phyloP scores from a whole-genome alignment of 768 basidiomycete species.

The Phlegmacium glaucopus region DNA sequence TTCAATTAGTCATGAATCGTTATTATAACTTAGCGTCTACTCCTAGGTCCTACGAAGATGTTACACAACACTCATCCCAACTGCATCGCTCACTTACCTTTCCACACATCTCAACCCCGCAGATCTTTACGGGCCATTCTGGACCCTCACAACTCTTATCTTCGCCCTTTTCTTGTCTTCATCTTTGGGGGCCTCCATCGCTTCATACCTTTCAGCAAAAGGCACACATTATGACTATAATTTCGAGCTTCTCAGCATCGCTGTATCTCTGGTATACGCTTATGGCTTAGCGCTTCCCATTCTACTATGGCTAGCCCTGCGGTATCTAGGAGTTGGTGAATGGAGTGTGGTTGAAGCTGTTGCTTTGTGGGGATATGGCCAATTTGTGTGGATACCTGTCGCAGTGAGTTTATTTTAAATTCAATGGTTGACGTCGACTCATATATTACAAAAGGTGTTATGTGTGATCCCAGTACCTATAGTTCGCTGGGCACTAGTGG shows the following conservation, averaged over 20 bases:
- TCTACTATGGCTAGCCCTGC: constrained; percentile 77
- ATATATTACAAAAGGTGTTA: constrained; percentile 48
- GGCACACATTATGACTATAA: constrained; percentile 68
- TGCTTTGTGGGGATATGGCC: constrained; percentile 76
- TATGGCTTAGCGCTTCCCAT: constrained; percentile 85
- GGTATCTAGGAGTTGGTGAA: constrained; percentile 85
- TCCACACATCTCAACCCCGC: constrained; percentile 62
- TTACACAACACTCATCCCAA: constrained; percentile 76
- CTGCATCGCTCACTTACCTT: constrained; percentile 53
- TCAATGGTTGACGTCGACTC: neutral
- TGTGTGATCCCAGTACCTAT: constrained; percentile 85
- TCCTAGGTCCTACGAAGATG: constrained; percentile 68
- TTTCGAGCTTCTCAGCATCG: constrained; percentile 81
- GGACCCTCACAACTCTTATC: constrained; percentile 94
- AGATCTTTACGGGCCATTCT: constrained; percentile 92
- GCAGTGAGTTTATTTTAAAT: constrained; percentile 45
- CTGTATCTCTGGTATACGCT: constrained; percentile 79
- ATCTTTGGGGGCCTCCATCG: constrained; percentile 84
- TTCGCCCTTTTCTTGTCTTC: constrained; percentile 93
- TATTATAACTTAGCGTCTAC: neutral
- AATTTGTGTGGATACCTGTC: constrained; percentile 88
- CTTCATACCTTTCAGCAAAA: constrained; percentile 74
- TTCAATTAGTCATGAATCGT: neutral
- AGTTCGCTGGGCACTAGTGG: constrained; percentile 78
- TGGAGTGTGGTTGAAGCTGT: constrained; percentile 87